phyloP scores from a whole-genome alignment of 139 green algal species.

The Chlamydomonas sphaeroides region DNA sequence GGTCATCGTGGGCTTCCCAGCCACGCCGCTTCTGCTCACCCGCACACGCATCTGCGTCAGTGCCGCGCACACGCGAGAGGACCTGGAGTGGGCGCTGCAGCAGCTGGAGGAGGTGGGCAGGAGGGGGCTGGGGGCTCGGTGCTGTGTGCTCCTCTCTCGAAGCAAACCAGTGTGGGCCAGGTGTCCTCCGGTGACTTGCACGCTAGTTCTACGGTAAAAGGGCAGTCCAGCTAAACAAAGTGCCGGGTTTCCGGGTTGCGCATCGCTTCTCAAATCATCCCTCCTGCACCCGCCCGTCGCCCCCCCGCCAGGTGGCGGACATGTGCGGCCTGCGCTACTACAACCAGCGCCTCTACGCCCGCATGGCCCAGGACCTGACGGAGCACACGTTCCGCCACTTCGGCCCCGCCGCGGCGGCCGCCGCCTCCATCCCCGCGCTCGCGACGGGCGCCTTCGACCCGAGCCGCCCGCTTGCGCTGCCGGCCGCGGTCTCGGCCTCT shows the following conservation, averaged over 20 bases:
- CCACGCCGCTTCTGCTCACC: conserved; percentile 88
- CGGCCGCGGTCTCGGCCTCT: not conserved
- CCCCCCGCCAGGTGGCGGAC: too few species aligned
- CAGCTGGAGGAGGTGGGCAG: conserved; percentile 12
- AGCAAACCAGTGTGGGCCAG: too few species aligned
- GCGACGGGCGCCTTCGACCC: not conserved
- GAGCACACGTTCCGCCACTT: conserved; percentile 13
- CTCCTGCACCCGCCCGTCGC: not conserved
- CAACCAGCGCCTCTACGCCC: not conserved
- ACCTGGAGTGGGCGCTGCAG: conserved; percentile 92
- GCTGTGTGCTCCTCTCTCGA: too few species aligned
- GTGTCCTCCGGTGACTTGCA: too few species aligned
- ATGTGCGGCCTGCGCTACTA: conserved; percentile 18
- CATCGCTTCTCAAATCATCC: too few species aligned
- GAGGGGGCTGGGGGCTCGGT: too few species aligned
- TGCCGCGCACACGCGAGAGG: conserved; percentile 87
- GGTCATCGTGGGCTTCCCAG: conserved; percentile 98
- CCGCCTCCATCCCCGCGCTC: not conserved
- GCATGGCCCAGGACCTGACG: not conserved
- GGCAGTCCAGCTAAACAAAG: too few species aligned
- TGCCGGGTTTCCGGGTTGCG: too few species aligned
- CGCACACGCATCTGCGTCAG: conserved; percentile 94
- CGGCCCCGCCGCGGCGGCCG: not conserved
- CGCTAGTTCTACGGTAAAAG: not conserved
- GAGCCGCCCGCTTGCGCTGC: too few species aligned